Percentiles rank a stretch among this genome's conserved stretches.
phyloP scores from a whole-genome alignment of 179 eudicot species.

The Spergularia azorica region DNA sequence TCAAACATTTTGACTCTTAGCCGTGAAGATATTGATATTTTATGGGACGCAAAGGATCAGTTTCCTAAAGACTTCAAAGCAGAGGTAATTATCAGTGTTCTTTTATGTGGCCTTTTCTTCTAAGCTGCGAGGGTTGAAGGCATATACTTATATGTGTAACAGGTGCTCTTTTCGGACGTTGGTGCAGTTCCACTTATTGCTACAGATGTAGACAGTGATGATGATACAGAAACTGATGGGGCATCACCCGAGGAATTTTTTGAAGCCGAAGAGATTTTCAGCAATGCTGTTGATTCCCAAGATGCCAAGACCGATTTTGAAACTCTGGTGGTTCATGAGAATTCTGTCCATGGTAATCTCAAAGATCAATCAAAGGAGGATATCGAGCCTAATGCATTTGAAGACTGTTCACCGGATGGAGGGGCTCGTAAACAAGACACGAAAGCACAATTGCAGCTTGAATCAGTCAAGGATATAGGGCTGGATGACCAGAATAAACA shows the following conservation, averaged over 20 bases:
- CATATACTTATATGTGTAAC: constrained; percentile 49
- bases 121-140: constrained; percentile 45
- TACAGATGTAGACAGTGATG: constrained; percentile 50
- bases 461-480: constrained; percentile 44
- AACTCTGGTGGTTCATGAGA: constrained; percentile 32
- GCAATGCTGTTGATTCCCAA: constrained; percentile 62
- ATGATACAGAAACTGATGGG: constrained; percentile 55
- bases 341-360: constrained; percentile 26
- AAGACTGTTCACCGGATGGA: constrained; percentile 56
- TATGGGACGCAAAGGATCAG: constrained; percentile 86
- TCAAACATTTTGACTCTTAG: constrained; percentile 65
- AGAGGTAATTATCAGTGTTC: constrained; percentile 58
- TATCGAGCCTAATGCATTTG: constrained; percentile 54
- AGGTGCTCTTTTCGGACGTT: constrained; percentile 91
- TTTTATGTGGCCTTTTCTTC: constrained; percentile 25
- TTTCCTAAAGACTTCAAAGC: constrained; percentile 76
- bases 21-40: constrained; percentile 83
- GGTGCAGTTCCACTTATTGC: constrained; percentile 53
- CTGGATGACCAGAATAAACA: constrained; percentile 40
- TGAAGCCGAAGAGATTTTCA: constrained; percentile 93
- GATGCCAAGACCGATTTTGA: constrained; percentile 56
- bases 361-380: constrained; percentile 46
- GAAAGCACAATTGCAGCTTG: constrained; percentile 26
- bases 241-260: constrained; percentile 83
- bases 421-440: constrained; percentile 39